Evolutionary conservation across 148 eudicot species (phyloP).

Genomic region (Heliamphora exappendiculata): DNA sequence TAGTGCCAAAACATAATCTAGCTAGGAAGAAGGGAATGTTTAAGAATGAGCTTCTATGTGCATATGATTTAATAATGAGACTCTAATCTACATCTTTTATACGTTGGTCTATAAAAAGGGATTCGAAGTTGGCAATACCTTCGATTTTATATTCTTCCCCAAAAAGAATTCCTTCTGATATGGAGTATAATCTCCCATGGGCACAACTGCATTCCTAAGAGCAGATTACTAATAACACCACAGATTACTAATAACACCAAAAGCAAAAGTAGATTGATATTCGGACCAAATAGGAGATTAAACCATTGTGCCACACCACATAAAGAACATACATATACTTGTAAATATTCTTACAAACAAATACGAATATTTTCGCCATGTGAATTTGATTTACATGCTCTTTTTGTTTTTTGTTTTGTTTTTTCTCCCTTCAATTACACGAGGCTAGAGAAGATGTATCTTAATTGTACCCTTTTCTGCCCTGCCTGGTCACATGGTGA

Average conservation of each 20-base stretch:
- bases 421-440: no score
- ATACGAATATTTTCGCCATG: neutral
- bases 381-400: neutral
- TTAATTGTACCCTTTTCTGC: conserved; percentile 22
- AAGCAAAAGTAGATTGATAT: neutral
- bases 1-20: neutral
- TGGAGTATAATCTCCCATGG: neutral
- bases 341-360: neutral
- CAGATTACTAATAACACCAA: neutral
- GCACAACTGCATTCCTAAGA: neutral
- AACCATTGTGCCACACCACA: neutral
- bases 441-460: neutral
- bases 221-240: neutral
- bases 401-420: no score
- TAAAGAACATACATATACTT: neutral
- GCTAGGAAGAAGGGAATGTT: no score
- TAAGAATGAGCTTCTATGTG: no score
- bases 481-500: conserved; percentile 34
- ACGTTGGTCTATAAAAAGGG: no score
- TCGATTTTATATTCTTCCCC: no score
- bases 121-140: no score
- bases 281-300: neutral
- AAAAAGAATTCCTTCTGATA: no score
- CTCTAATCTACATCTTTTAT: no score
- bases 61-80: no score